Evolutionary conservation across 1,139 yeast genomes (phyloP), one percentile per base, ranked within the genome.

Genomic region (Yamadazyma dendronema): DNA sequence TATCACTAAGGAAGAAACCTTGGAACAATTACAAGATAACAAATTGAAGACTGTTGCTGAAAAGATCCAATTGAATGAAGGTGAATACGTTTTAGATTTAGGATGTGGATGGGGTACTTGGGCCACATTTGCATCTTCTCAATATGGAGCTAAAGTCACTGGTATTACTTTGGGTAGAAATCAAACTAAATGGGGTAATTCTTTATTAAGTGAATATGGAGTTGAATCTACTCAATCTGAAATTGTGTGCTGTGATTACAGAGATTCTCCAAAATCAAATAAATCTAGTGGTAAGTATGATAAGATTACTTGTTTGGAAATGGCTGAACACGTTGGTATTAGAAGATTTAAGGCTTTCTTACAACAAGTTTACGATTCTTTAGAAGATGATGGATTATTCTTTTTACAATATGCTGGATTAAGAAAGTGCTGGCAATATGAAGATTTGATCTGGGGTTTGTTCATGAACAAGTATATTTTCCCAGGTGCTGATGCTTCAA

Each of bases 31-130:
- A 55, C 96, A 89, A 69, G 97, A 88, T 66, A 88, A 88, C 74
- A 88, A 89, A 69, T 74, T 88, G 61, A 83, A 84, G 54, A 68
- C 84, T 54, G 95, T 88, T 40, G 90, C 95, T 57, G 95, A 86
- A 62, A 88, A 89, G 70, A 82, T 87, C 49, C 86, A 77, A 46
- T 73, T 88, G 54, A 59, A 80, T 56, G 56, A 78, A 52, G 94
- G 86, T 49, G 96, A 88, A 48, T 68, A 68, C 38, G 72, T 87
- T 57, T 78, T 88, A 48, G 97, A 88, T 59, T 70, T 88, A 46
- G 96, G 96, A 42, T 88, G 96, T 67, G 96, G 97, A 49, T 88
- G 97, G 97, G 97, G 97, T 59, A 85, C 96, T 40, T 75, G 90
- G 61, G 88, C 95, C 35, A 74, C 94, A 30, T 87, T 70, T 61